phyloP scores from a whole-genome alignment of 2,329 filamentous ascomycete genomes.

The Trichoderma brevicompactum region DNA sequence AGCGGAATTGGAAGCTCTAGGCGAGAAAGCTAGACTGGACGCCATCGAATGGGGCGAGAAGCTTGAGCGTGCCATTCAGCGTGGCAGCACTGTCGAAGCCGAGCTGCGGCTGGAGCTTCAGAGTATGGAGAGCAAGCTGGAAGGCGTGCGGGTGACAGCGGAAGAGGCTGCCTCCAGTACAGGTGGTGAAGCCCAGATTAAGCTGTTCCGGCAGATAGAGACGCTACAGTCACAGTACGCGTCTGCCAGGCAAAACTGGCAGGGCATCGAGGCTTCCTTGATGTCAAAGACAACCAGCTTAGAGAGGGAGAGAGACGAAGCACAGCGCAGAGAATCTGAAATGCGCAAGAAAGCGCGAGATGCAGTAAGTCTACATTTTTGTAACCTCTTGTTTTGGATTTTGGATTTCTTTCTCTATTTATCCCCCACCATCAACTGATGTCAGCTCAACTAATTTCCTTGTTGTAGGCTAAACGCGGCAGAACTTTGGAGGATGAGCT shows the following conservation, averaged over 20 bases:
- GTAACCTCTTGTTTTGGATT: too few relatives aligned
- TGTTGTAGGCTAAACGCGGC: constrained; percentile 60
- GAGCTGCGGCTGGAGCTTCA: constrained; percentile 80
- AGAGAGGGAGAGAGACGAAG: constrained; percentile 91
- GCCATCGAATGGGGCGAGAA: constrained; percentile 74
- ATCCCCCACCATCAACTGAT: not conserved
- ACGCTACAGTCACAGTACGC: constrained; percentile 94
- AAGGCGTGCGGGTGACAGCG: constrained; percentile 79
- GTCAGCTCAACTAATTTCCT: not conserved
- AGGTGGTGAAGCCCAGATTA: constrained; percentile 82
- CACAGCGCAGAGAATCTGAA: constrained; percentile 79
- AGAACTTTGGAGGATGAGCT: constrained; percentile 81
- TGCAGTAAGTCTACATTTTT: constrained; percentile 58
- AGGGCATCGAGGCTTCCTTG: constrained; percentile 88
- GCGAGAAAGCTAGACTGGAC: constrained; percentile 71
- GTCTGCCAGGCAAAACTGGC: constrained; percentile 95
- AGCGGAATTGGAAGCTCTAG: constrained; percentile 76
- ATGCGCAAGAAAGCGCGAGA: constrained; percentile 89
- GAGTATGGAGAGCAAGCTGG: constrained; percentile 84
- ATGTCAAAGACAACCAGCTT: constrained; percentile 75
- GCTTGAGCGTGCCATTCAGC: constrained; percentile 72
- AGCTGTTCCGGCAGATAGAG: constrained; percentile 90
- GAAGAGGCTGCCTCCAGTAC: constrained; percentile 88
- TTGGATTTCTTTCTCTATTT: not conserved
- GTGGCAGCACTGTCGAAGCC: constrained; percentile 67